A percentile compares a stretch with the other conserved stretches of the same genome.
Conservation (phyloP, 495 filamentous ascomycete species). For the Cercophora newfieldiana region DNA sequence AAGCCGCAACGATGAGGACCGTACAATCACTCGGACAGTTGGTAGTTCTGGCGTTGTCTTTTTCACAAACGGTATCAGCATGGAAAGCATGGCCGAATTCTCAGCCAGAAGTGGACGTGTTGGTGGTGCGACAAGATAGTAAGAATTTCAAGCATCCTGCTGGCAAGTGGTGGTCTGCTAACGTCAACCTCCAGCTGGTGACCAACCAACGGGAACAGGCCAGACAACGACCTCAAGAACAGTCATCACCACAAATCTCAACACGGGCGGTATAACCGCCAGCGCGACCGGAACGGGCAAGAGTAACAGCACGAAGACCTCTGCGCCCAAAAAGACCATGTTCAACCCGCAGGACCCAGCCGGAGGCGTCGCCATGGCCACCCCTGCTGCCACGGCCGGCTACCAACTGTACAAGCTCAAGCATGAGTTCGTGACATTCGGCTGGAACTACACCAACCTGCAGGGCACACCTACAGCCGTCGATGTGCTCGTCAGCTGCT, state of each 20-base stretch:
- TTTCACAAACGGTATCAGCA: conserved; percentile 37
- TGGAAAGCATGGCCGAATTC: conserved; percentile 36
- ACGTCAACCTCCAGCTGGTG: conserved; percentile 8
- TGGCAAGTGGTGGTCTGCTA: conserved; percentile 24
- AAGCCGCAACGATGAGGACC: conserved; percentile 27
- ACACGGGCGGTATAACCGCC: conserved; percentile 33
- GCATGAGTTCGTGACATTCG: conserved; percentile 73
- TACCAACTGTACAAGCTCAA: conserved; percentile 86
- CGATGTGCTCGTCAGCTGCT: conserved; percentile 81
- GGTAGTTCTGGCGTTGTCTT: conserved; percentile 37
- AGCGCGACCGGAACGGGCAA: conserved; percentile 18
- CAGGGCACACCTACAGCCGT: conserved; percentile 72
- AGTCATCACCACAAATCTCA: conserved; percentile 28
- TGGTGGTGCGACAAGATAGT: conserved; percentile 42
- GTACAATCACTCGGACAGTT: conserved; percentile 30
- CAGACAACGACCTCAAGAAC: background rate
- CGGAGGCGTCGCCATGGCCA: conserved; percentile 81
- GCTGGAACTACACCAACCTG: conserved; percentile 94
- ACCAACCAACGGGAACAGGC: conserved; percentile 14
- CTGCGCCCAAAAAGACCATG: conserved; percentile 43
- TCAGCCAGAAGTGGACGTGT: conserved; percentile 38
- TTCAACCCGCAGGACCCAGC: conserved; percentile 62
- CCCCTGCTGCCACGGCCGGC: conserved; percentile 58
- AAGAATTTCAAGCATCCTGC: background rate
- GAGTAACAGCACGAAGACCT: conserved; percentile 27